phyloP scores from a whole-genome alignment of 129 eudicot genomes.

The Lonicera japonica region DNA sequence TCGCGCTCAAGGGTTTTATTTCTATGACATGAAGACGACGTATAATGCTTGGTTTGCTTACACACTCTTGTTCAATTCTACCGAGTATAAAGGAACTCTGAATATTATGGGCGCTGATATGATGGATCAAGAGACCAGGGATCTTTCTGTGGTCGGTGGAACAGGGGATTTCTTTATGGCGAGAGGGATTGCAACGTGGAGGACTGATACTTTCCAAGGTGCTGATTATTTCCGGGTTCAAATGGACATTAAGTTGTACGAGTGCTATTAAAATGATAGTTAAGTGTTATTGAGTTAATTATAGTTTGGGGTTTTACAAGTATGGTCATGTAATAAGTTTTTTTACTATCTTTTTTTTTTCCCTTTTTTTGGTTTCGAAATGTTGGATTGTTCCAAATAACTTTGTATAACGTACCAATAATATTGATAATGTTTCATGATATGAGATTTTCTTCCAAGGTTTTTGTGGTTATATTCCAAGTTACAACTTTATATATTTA shows the following conservation, averaged over 20 bases:
- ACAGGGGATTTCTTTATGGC: conserved; percentile 27
- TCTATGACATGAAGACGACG: conserved; percentile 20
- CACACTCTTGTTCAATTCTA: conserved; percentile 24
- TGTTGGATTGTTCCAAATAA: no score
- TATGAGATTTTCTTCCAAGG: no score
- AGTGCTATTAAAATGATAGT: conserved; percentile 13
- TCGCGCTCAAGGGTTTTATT: conserved; percentile 34
- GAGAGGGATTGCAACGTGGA: conserved; percentile 17
- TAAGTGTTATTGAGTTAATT: no score
- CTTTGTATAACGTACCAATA: no score
- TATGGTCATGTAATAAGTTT: no score
- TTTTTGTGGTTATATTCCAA: no score
- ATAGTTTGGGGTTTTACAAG: no score
- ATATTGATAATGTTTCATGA: no score
- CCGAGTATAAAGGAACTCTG: conserved; percentile 22
- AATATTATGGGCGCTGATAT: conserved; percentile 25
- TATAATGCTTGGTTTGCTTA: conserved; percentile 38
- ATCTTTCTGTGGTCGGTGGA: conserved; percentile 24
- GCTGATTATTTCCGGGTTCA: conserved; percentile 23
- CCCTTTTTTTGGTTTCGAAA: no score
- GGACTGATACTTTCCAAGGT: conserved; percentile 16
- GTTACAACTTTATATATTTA: no score
- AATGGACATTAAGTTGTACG: conserved; percentile 38
- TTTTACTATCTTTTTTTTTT: no score
- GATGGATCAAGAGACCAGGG: conserved; percentile 12